Conservation (phyloP, 2,329 filamentous ascomycete species). For the Fusarium sp. region DNA sequence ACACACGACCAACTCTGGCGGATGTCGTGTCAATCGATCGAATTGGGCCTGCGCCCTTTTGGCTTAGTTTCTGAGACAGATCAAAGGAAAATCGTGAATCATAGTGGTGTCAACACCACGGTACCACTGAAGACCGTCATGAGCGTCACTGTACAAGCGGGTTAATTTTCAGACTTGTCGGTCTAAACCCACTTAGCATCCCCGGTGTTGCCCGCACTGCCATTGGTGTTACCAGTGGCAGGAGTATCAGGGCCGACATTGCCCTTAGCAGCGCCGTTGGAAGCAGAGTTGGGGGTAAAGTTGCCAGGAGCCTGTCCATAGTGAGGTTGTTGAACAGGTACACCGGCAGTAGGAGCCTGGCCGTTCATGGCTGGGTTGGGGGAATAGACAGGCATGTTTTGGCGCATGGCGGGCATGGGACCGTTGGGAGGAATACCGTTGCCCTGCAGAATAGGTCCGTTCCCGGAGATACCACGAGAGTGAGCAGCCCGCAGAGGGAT, state of each 20-base stretch:
- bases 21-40: slow-evolving; percentile 46
- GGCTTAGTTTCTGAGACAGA: slow-evolving; percentile 47
- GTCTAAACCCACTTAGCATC: slow-evolving; percentile 56
- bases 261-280: slow-evolving; percentile 17
- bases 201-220: slow-evolving; percentile 43
- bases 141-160: slow-evolving; percentile 51
- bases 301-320: slow-evolving; percentile 45
- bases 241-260: slow-evolving; percentile 7
- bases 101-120: slow-evolving; percentile 53
- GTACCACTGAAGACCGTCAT: slow-evolving; percentile 42
- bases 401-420: slow-evolving; percentile 44
- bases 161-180: slow-evolving; percentile 41
- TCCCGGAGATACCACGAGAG: slow-evolving; percentile 57
- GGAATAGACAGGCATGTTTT: slow-evolving; percentile 52
- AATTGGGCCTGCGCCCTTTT: slow-evolving; percentile 40
- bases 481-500: slow-evolving; percentile 60
- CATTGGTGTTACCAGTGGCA: slow-evolving; percentile 28
- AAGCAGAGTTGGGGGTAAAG: slow-evolving; percentile 28
- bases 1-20: slow-evolving; percentile 48
- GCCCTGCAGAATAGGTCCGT: slow-evolving; percentile 50
- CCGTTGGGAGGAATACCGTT: slow-evolving; percentile 45
- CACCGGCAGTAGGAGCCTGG: slow-evolving; percentile 43
- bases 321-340: slow-evolving; percentile 45
- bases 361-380: slow-evolving; percentile 48
- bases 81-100: slow-evolving; percentile 56